A percentile compares a stretch with the other conserved stretches of the same genome.
Evolutionary conservation across 2,329 filamentous ascomycete genomes (phyloP).

Genomic region (Exophiala bonariae): DNA sequence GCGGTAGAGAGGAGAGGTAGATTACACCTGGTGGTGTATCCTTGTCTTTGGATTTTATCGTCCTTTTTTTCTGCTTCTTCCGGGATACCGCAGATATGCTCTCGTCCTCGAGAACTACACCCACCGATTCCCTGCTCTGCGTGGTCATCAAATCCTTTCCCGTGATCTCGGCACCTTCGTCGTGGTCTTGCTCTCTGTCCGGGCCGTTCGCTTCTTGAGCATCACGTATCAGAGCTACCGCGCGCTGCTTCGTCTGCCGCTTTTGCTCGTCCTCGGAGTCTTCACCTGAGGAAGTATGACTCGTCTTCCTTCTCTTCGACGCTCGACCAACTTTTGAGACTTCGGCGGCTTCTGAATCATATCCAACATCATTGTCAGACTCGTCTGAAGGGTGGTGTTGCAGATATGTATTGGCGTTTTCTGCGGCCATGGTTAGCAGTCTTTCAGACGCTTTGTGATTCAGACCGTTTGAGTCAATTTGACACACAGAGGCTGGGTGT

Average conservation of each 20-base stretch:
- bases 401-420: conserved; percentile 18
- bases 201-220: not conserved
- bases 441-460: too few species aligned
- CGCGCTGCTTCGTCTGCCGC: not conserved
- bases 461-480: too few species aligned
- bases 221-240: not conserved
- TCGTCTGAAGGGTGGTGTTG: conserved; percentile 37
- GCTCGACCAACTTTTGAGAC: conserved; percentile 36
- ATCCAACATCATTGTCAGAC: conserved; percentile 41
- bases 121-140: too few species aligned
- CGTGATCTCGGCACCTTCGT: not conserved
- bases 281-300: conserved; percentile 24
- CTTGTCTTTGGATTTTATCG: conserved; percentile 34
- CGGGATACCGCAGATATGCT: too few species aligned
- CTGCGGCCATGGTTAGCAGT: conserved; percentile 6
- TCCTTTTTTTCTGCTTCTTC: conserved; percentile 45
- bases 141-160: not conserved
- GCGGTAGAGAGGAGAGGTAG: conserved; percentile 47
- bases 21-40: conserved; percentile 36
- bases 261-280: conserved; percentile 34
- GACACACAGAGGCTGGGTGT: too few species aligned
- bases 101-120: too few species aligned
- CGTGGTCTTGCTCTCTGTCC: not conserved
- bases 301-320: conserved; percentile 24
- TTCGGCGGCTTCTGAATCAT: conserved; percentile 46